phyloP scores from a whole-genome alignment of 768 basidiomycete genomes.

The Coprinopsis cinerea region DNA sequence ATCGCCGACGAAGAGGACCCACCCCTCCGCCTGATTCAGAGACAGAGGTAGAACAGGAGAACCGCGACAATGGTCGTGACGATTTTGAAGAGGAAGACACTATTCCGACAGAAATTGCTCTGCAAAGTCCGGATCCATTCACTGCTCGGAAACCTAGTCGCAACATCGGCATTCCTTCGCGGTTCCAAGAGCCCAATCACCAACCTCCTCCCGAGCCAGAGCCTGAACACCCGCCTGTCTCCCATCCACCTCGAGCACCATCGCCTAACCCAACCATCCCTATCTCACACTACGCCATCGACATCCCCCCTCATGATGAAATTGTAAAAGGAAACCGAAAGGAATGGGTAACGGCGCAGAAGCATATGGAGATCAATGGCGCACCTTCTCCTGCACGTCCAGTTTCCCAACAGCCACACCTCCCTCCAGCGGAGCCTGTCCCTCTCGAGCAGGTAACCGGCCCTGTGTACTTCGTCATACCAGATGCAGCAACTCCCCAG shows the following conservation, averaged over 20 bases:
- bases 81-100: background rate
- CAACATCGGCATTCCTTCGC: constrained; percentile 8
- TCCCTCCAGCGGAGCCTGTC: background rate
- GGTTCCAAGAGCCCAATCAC: background rate
- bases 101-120: constrained; percentile 6
- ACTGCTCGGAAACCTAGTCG: background rate
- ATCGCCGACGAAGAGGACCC: background rate
- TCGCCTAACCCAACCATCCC: background rate
- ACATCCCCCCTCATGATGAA: constrained; percentile 27
- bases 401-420: background rate
- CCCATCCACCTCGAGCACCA: background rate
- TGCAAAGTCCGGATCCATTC: background rate
- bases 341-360: constrained; percentile 34
- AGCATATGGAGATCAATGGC: constrained; percentile 23
- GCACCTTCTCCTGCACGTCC: constrained; percentile 10
- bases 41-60: background rate
- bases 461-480: background rate
- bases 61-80: background rate
- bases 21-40: background rate
- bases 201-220: background rate
- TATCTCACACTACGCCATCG: constrained; percentile 21
- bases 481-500: background rate
- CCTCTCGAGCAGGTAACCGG: too few relatives aligned
- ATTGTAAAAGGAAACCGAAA: constrained; percentile 16
- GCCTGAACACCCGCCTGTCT: background rate